Evolutionary conservation across 2,329 filamentous ascomycete genomes (phyloP), one percentile per base, ranked within the genome.

Genomic region (Fusarium mangiferae): DNA sequence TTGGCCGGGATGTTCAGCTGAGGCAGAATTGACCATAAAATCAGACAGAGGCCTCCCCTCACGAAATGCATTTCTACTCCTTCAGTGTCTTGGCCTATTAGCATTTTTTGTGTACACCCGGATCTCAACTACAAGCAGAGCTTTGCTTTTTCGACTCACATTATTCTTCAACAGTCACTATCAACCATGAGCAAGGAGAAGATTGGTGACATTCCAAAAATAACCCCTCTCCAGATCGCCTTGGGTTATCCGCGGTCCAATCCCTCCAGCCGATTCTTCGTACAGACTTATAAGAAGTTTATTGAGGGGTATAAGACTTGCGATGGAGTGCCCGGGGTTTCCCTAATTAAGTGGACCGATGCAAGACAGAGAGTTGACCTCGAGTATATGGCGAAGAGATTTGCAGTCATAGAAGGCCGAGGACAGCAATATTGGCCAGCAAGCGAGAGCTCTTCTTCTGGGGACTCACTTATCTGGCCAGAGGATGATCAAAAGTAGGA

Each of bases 401-500:
- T 67, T 22, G 20, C 36, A 18, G 13, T 39, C 1, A 6, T 10
- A 2, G 45, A 48, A 10, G 24, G 22, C 0, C 26, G 44, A 24
- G 49, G 66, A 12, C 6, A 42, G 6, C 22, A 22, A 10, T 63
- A 41, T 4, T 70, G 67, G 67, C 52, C 67, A 6, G 63, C 59
- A 7, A 28, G 18, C 2, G 38, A 30, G 10, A 6, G 26, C 20
- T 30, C 49, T 20, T n/a, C 26, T 51, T 24, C 38, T 14, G 45
- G 17, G 2, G n/a, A 24, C 14, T 6, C n/a, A 14, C 17, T 62
- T 5, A 45, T 26, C 14, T 67, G 64, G 64, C 5, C 6, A 9
- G 22, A 2, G 4, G 44, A 66, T 39, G 11, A 6, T 3, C 13
- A 10, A 44, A 33, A 15, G 64, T 67, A 36, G 44, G 22, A 8